Evolutionary conservation across 73 alveolate species (phyloP).

Genomic region (Chromera velia): DNA sequence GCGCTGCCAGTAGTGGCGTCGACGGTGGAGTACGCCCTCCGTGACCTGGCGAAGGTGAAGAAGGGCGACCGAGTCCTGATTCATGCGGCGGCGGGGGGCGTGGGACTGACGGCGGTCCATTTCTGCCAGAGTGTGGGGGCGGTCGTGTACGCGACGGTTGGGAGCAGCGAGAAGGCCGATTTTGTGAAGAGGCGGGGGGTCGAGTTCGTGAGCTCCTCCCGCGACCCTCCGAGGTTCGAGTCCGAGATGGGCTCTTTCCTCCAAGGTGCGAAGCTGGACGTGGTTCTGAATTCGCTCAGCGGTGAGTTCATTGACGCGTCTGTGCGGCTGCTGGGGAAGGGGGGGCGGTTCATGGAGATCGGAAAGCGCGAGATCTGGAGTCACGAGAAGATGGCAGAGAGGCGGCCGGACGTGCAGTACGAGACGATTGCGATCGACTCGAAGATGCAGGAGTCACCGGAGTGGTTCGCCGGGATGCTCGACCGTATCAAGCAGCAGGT

Average conservation of each 20-base stretch:
- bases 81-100: no score
- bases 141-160: constrained; percentile 36
- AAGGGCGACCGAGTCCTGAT: no score
- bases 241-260: constrained; percentile 20
- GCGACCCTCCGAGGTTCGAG: constrained; percentile 19
- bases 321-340: constrained; percentile 7
- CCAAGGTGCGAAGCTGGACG: not conserved
- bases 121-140: constrained; percentile 31
- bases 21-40: no score
- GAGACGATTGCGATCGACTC: no score
- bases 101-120: constrained; percentile 28
- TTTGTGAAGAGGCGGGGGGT: constrained; percentile 20
- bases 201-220: constrained; percentile 21
- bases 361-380: not conserved
- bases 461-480: no score
- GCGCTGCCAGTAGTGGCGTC: no score
- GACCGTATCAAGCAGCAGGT: no score
- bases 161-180: constrained; percentile 24
- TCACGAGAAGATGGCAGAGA: constrained; percentile 17
- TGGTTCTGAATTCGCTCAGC: no score
- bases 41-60: no score
- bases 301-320: constrained; percentile 30
- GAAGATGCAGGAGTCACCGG: constrained; percentile 25
- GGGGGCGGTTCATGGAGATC: no score
- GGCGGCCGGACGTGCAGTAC: constrained; percentile 32